A percentile compares a stretch with the other conserved stretches of the same genome.
phyloP scores from a whole-genome alignment of 495 filamentous ascomycete genomes.

The Tuber microsphaerosporum region DNA sequence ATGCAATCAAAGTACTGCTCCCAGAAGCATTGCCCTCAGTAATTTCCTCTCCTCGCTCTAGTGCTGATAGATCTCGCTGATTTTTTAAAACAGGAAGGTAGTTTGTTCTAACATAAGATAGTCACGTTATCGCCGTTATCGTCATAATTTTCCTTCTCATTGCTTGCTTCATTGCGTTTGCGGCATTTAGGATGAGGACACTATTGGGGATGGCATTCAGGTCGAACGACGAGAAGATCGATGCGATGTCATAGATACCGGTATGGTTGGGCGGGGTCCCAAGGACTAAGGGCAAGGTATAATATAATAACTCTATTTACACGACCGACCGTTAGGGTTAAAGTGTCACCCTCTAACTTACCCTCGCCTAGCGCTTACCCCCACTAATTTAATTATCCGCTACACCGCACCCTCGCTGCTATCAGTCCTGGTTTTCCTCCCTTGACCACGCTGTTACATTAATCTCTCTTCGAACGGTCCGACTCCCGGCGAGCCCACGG shows the following conservation, averaged over 20 bases:
- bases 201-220: conserved; percentile 24
- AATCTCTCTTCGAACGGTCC: background rate
- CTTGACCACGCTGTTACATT: background rate
- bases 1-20: background rate
- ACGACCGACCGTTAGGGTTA: background rate
- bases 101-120: conserved; percentile 3
- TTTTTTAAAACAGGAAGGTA: background rate
- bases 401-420: background rate
- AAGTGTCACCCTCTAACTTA: background rate
- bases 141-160: conserved; percentile 27
- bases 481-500: background rate
- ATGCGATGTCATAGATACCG: conserved; percentile 9
- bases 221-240: conserved; percentile 25
- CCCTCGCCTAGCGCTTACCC: background rate
- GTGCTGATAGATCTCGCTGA: background rate
- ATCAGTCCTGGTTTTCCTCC: background rate
- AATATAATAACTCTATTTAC: background rate
- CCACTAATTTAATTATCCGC: background rate
- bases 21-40: background rate
- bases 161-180: conserved; percentile 30
- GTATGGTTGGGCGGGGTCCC: background rate
- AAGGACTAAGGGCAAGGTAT: background rate
- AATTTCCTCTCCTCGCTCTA: background rate
- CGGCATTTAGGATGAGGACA: conserved; percentile 24
- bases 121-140: conserved; percentile 35